phyloP scores from a whole-genome alignment of 345 rosid genomes.

The Odontarrhena argentea region DNA sequence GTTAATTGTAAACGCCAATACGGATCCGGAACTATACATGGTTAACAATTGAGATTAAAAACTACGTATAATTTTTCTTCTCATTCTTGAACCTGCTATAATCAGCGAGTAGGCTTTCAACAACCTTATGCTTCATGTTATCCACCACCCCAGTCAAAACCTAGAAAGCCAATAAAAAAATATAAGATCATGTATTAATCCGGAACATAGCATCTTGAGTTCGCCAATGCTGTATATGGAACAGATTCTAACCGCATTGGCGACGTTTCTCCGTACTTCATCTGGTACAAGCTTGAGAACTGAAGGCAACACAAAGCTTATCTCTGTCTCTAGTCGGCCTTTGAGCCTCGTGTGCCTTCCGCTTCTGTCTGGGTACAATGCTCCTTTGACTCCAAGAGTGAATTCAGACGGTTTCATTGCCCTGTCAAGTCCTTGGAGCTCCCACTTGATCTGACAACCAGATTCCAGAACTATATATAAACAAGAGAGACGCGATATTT shows the following conservation, averaged over 20 bases:
- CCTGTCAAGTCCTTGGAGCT: slow-evolving; percentile 75
- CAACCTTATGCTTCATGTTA: slow-evolving; percentile 75
- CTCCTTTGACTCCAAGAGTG: slow-evolving; percentile 66
- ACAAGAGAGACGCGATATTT: background rate
- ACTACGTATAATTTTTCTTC: slow-evolving; percentile 28
- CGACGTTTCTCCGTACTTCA: slow-evolving; percentile 60
- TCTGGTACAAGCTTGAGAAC: slow-evolving; percentile 67
- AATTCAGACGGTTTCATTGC: slow-evolving; percentile 63
- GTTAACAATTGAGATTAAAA: background rate
- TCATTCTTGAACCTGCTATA: slow-evolving; percentile 67
- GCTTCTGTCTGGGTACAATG: slow-evolving; percentile 59
- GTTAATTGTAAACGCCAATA: too few species aligned
- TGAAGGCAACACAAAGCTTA: slow-evolving; percentile 76
- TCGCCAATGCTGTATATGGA: background rate
- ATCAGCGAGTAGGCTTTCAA: slow-evolving; percentile 71
- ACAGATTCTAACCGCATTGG: slow-evolving; percentile 56
- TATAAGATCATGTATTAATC: background rate
- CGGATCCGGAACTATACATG: background rate
- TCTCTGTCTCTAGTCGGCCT: slow-evolving; percentile 73
- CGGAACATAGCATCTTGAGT: background rate
- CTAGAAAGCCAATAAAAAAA: slow-evolving; percentile 32
- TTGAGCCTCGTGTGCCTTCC: slow-evolving; percentile 60
- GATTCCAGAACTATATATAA: background rate
- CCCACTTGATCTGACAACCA: slow-evolving; percentile 70
- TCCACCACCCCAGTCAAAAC: slow-evolving; percentile 59